Conservation (phyloP, 192 early-diverging fungal genomes). For the Coemansia sp. region DNA sequence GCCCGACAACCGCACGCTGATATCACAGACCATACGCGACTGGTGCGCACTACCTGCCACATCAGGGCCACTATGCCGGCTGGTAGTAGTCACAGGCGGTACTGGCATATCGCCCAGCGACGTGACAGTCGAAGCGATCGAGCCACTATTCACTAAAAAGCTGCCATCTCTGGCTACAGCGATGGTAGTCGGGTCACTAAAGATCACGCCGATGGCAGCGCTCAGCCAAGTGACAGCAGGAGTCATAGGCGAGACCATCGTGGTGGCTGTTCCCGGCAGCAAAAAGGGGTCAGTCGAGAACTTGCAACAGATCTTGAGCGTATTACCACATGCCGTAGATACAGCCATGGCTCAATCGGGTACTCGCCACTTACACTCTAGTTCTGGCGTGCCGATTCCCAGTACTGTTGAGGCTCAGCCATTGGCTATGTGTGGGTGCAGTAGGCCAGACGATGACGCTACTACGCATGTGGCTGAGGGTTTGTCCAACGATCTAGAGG, state of each 20-base stretch:
- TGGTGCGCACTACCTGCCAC: conserved; percentile 49
- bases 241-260: conserved; percentile 60
- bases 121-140: conserved; percentile 84
- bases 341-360: conserved; percentile 25
- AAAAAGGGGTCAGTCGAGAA: conserved; percentile 85
- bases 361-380: conserved; percentile 17
- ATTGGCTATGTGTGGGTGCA: conserved; percentile 29
- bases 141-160: conserved; percentile 66
- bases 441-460: conserved; percentile 22
- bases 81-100: conserved; percentile 89
- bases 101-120: conserved; percentile 89
- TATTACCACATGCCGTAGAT: conserved; percentile 85
- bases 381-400: neutral
- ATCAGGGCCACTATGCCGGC: conserved; percentile 49
- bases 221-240: conserved; percentile 79
- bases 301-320: conserved; percentile 66
- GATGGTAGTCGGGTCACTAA: conserved; percentile 74
- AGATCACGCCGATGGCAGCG: conserved; percentile 87
- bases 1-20: conserved; percentile 59
- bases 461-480: neutral
- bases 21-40: conserved; percentile 52
- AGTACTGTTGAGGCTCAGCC: neutral
- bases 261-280: conserved; percentile 90
- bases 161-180: conserved; percentile 78
- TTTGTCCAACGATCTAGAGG: conserved; percentile 10